phyloP scores from a whole-genome alignment of 805 yeast species.

The Torulaspora indica region DNA sequence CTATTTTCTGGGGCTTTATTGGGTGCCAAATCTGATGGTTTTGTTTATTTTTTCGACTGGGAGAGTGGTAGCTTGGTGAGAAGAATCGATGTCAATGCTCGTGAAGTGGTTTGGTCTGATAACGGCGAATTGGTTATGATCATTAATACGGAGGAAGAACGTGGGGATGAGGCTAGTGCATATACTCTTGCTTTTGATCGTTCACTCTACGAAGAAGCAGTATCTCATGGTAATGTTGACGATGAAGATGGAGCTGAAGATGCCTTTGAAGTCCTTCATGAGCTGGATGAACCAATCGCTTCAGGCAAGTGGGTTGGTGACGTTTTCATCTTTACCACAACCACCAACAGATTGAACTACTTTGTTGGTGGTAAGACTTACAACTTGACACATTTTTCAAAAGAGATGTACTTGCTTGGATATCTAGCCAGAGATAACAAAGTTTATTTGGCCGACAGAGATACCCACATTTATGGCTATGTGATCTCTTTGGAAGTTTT shows the following conservation, averaged over 20 bases:
- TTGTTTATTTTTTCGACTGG: conserved; percentile 91
- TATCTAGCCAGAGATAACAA: conserved; percentile 87
- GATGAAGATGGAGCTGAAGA: conserved; percentile 87
- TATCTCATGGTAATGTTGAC: conserved; percentile 53
- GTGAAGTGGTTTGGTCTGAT: conserved; percentile 85
- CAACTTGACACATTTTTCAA: conserved; percentile 89
- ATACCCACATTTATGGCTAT: conserved; percentile 76
- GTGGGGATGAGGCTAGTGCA: conserved; percentile 44
- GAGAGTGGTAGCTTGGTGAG: conserved; percentile 78
- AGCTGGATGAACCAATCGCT: conserved; percentile 72
- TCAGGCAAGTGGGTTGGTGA: conserved; percentile 98
- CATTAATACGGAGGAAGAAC: conserved; percentile 48
- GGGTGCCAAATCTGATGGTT: conserved; percentile 79
- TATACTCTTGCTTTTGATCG: conserved; percentile 73
- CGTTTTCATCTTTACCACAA: conserved; percentile 86
- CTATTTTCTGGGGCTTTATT: conserved; percentile 85
- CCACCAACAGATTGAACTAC: conserved; percentile 83
- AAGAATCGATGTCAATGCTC: conserved; percentile 81
- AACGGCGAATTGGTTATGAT: conserved; percentile 85
- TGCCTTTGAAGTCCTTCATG: conserved; percentile 78
- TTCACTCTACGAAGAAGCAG: conserved; percentile 59
- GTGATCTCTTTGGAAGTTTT: conserved; percentile 77
- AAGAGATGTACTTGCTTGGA: conserved; percentile 79
- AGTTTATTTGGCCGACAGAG: conserved; percentile 87
- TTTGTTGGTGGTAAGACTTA: conserved; percentile 91